phyloP scores from a whole-genome alignment of 441 rosid genomes.

The Populus trichocarpa region DNA sequence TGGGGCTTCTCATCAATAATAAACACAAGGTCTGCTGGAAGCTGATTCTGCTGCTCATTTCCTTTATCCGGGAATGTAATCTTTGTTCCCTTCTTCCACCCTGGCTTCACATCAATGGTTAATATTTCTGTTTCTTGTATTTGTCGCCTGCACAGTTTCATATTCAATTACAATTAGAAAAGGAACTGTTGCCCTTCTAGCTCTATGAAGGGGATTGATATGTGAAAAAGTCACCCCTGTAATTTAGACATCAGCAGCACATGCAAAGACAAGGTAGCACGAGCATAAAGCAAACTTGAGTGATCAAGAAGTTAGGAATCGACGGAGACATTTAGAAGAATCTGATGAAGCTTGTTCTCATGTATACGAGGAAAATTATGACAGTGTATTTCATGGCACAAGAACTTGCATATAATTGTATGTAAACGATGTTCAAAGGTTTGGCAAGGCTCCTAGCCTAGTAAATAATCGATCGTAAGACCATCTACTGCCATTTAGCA shows the following conservation, averaged over 20 bases:
- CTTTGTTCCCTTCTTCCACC: slow-evolving; percentile 97
- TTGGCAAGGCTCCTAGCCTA: background rate
- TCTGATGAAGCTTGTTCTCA: background rate
- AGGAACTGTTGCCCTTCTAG: no score
- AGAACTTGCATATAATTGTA: background rate
- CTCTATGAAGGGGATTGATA: background rate
- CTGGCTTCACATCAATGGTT: slow-evolving; percentile 83
- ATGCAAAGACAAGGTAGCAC: background rate
- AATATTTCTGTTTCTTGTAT: slow-evolving; percentile 71
- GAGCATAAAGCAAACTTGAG: background rate
- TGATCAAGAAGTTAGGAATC: background rate
- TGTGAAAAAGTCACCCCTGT: background rate
- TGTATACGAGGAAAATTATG: background rate
- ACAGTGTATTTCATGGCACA: background rate
- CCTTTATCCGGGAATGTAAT: slow-evolving; percentile 91
- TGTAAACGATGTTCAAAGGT: background rate
- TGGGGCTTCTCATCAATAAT: slow-evolving; percentile 82
- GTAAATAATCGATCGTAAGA: background rate
- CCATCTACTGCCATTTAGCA: background rate
- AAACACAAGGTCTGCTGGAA: slow-evolving; percentile 88
- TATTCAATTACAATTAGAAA: background rate
- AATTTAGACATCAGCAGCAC: background rate
- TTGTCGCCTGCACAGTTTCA: slow-evolving; percentile 42
- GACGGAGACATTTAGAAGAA: background rate
- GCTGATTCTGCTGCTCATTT: slow-evolving; percentile 79